These are phyloP conservation scores for Penicillium odoratum DNA, from an alignment of 495 filamentous ascomycete species.

Conservation along the genomic window DNA sequence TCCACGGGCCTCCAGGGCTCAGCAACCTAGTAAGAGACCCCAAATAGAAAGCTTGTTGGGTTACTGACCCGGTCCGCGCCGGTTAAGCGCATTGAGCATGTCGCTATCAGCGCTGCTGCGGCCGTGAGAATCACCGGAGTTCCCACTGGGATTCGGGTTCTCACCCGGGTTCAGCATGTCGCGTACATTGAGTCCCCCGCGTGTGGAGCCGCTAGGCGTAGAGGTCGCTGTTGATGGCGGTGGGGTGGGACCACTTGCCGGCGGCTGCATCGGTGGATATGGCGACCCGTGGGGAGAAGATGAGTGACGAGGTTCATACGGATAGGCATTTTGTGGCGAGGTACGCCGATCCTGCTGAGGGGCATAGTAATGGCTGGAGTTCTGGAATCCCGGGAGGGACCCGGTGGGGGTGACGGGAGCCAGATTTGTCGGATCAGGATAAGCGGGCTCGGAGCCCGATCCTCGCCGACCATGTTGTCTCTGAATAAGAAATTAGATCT, in stretches of 20 bases:
- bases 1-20: not conserved
- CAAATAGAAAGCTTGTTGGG: not conserved
- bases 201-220: constrained; percentile 37
- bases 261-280: constrained; percentile 44
- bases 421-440: constrained; percentile 56
- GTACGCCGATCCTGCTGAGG: constrained; percentile 46
- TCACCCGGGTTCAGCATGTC: constrained; percentile 52
- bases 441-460: constrained; percentile 50
- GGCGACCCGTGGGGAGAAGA: constrained; percentile 52
- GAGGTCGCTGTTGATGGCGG: constrained; percentile 28
- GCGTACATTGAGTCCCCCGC: constrained; percentile 53
- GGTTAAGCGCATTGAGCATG: constrained; percentile 57
- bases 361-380: constrained; percentile 48
- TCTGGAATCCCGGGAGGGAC: constrained; percentile 50
- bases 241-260: constrained; percentile 14
- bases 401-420: constrained; percentile 53
- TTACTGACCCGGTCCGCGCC: constrained; percentile 33
- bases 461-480: constrained; percentile 47
- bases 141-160: constrained; percentile 4
- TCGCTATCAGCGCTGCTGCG: constrained; percentile 55
- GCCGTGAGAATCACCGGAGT: constrained; percentile 44
- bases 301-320: constrained; percentile 50
- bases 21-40: not conserved
- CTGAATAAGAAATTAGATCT: constrained; percentile 31
- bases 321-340: constrained; percentile 50